Evolutionary conservation across 345 rosid species (phyloP).

Genomic region (Camelina laxa): DNA sequence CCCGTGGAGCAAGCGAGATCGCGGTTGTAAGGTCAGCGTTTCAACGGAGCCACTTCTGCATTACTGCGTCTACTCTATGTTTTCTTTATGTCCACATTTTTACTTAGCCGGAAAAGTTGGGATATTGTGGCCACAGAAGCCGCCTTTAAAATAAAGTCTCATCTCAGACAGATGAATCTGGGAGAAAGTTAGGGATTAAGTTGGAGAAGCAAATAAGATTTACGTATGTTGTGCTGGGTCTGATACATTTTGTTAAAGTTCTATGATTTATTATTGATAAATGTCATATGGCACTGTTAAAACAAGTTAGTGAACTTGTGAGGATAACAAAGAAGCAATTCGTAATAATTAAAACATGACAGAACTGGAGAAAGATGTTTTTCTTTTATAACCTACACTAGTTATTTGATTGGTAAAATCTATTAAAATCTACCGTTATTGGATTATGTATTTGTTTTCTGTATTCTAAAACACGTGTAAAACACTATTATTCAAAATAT

Average conservation of each 20-base stretch:
- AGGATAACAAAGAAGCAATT: not conserved
- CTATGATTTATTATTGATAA: slow-evolving; percentile 24
- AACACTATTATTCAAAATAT: too few species aligned
- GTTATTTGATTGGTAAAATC: too few species aligned
- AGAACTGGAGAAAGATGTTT: slow-evolving; percentile 12
- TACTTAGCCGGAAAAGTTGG: slow-evolving; percentile 26
- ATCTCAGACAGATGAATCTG: slow-evolving; percentile 38
- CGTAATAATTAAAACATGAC: not conserved
- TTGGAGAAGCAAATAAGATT: slow-evolving; percentile 16
- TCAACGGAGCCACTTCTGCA: not conserved
- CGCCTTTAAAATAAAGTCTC: slow-evolving; percentile 31
- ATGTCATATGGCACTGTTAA: not conserved
- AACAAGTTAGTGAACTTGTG: not conserved
- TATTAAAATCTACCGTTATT: too few species aligned
- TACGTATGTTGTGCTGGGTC: slow-evolving; percentile 19
- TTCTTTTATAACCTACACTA: too few species aligned
- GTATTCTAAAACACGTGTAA: too few species aligned
- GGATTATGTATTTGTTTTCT: too few species aligned
- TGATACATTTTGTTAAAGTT: slow-evolving; percentile 31
- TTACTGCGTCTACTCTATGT: slow-evolving; percentile 24
- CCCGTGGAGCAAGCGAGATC: slow-evolving; percentile 55
- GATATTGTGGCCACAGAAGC: slow-evolving; percentile 3
- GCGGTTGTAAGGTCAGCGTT: slow-evolving; percentile 44
- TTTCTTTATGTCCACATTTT: slow-evolving; percentile 1
- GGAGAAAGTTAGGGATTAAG: slow-evolving; percentile 32